Conservation (phyloP, 148 eudicot genomes). For the Rhododendron ovatum region DNA sequence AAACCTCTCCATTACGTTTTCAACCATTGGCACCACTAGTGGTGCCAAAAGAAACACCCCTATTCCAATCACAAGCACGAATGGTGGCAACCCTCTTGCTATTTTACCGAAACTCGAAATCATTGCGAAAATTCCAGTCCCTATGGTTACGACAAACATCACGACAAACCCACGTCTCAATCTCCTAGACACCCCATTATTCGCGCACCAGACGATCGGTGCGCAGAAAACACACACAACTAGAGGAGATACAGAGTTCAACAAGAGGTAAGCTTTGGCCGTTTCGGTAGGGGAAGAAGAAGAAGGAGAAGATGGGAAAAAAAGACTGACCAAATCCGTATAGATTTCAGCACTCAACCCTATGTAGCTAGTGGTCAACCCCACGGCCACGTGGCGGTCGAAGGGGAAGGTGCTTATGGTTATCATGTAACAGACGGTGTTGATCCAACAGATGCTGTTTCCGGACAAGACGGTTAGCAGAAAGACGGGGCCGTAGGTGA, state of each 20-base stretch:
- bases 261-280: slow-evolving; percentile 55
- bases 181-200: slow-evolving; percentile 21
- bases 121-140: slow-evolving; percentile 62
- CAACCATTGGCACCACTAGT: slow-evolving; percentile 47
- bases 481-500: slow-evolving; percentile 50
- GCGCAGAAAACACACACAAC: slow-evolving; percentile 36
- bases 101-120: slow-evolving; percentile 35
- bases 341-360: slow-evolving; percentile 73
- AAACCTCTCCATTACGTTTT: slow-evolving; percentile 24
- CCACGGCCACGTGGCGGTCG: slow-evolving; percentile 68
- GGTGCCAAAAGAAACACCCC: slow-evolving; percentile 43
- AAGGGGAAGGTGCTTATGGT: slow-evolving; percentile 61
- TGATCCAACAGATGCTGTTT: slow-evolving; percentile 97
- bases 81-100: slow-evolving; percentile 18
- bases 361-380: slow-evolving; percentile 69
- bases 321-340: slow-evolving; percentile 45
- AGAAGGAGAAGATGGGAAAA: slow-evolving; percentile 11
- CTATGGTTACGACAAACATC: slow-evolving; percentile 48
- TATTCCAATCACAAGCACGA: slow-evolving; percentile 31
- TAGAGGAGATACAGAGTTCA: slow-evolving; percentile 52
- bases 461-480: slow-evolving; percentile 67
- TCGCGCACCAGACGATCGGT: slow-evolving; percentile 28
- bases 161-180: slow-evolving; percentile 40
- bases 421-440: slow-evolving; percentile 74
- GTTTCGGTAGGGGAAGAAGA: slow-evolving; percentile 8